These are phyloP conservation scores for Kazachstania viticola DNA, from an alignment of 805 yeast species.

Conservation along the genomic window DNA sequence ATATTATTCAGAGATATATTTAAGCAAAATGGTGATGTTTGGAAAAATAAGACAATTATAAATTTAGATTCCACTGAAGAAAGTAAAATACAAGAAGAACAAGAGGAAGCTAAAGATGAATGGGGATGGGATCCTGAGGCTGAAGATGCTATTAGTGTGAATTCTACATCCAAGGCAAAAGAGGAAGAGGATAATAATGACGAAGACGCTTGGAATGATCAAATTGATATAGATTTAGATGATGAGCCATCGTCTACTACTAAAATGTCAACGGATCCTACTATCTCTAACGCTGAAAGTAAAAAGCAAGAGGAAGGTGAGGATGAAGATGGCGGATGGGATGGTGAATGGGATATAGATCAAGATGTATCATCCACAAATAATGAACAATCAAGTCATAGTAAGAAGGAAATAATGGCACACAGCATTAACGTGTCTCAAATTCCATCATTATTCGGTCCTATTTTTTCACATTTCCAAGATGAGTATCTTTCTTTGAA, in stretches of 20 bases:
- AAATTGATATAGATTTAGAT: slow-evolving; percentile 12
- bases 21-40: slow-evolving; percentile 1
- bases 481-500: too few relatives aligned
- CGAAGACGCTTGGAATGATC: slow-evolving; percentile 10
- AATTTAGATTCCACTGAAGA: neutral
- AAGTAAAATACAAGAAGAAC: neutral
- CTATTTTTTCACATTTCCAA: too few relatives aligned
- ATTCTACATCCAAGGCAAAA: slow-evolving; percentile 1
- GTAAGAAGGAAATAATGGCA: too few relatives aligned
- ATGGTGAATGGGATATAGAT: slow-evolving; percentile 16
- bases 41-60: neutral
- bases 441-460: too few relatives aligned
- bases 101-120: slow-evolving; percentile 6
- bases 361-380: slow-evolving; percentile 5
- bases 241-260: too few relatives aligned
- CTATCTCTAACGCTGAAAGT: neutral
- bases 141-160: too few relatives aligned
- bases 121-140: slow-evolving; percentile 19
- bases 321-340: slow-evolving; percentile 14
- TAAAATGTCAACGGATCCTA: too few relatives aligned
- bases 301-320: slow-evolving; percentile 2
- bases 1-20: slow-evolving; percentile 10
- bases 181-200: slow-evolving; percentile 3
- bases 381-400: too few relatives aligned
- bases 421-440: too few relatives aligned